Percentiles rank a stretch among this genome's conserved stretches.
phyloP scores from a whole-genome alignment of 169 alveolate species.

The Cyclospora cayetanensis region DNA sequence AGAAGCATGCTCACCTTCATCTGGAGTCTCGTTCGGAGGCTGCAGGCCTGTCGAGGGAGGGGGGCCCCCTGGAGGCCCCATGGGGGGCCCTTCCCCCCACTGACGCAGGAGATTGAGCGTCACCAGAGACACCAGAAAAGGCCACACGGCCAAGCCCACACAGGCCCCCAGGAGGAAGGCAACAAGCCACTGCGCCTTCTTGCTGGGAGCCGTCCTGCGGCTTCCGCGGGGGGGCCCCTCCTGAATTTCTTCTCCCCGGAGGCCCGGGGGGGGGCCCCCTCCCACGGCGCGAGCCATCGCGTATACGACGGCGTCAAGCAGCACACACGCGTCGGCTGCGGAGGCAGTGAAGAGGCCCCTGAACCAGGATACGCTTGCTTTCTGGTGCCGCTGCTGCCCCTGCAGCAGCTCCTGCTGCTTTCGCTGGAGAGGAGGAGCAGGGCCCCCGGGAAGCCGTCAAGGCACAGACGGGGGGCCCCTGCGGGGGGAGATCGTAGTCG shows the following conservation, averaged over 20 bases:
- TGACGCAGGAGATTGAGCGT: neutral
- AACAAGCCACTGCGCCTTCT: neutral
- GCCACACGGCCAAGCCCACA: slow-evolving; percentile 57
- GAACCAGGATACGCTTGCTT: no score
- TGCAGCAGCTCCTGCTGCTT: neutral
- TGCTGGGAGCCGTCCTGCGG: neutral
- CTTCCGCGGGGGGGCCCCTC: neutral
- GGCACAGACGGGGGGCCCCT: no score
- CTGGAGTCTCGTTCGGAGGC: no score
- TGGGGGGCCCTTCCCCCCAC: neutral
- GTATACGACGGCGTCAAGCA: no score
- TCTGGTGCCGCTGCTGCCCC: slow-evolving; percentile 18
- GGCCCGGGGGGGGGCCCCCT: neutral
- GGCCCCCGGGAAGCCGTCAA: neutral
- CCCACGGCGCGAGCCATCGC: no score
- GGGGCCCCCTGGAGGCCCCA: neutral
- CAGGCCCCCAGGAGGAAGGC: slow-evolving; percentile 11
- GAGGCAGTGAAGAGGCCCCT: no score
- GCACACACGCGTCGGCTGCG: no score
- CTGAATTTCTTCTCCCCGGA: no score
- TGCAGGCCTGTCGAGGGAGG: no score
- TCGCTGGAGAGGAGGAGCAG: neutral
- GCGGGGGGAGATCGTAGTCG: no score
- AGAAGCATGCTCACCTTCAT: no score
- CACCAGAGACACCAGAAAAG: slow-evolving; percentile 39